Evolutionary conservation across 2,329 filamentous ascomycete species (phyloP).

Genomic region (Tympanopsis confertula): DNA sequence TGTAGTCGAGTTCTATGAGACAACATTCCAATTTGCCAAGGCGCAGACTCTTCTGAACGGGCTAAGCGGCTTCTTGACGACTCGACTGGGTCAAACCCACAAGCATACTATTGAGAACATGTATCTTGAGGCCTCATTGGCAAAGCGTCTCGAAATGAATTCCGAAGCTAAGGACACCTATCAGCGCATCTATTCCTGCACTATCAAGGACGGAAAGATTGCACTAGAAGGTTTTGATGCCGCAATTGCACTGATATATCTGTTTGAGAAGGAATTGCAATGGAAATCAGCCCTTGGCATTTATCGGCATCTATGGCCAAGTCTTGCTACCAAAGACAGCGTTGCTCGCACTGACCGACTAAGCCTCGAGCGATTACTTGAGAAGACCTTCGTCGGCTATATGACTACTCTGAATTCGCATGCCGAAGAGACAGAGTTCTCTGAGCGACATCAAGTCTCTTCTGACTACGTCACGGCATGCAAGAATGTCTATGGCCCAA

Average conservation of each 20-base stretch:
- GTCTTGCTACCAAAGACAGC: not conserved
- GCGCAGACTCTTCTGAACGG: constrained; percentile 15
- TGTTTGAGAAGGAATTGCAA: not conserved
- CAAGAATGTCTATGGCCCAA: not conserved
- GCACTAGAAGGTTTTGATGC: not conserved
- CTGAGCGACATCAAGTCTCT: not conserved
- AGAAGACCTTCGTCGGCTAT: not conserved
- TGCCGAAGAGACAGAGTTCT: not conserved
- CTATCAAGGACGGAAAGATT: not conserved
- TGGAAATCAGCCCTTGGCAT: not conserved
- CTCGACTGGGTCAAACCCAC: constrained; percentile 10
- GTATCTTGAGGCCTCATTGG: not conserved
- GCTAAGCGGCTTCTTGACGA: constrained; percentile 16
- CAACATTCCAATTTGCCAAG: constrained; percentile 19
- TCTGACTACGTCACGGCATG: not conserved
- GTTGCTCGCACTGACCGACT: not conserved
- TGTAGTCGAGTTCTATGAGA: constrained; percentile 21
- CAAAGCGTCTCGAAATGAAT: not conserved
- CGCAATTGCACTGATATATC: not conserved
- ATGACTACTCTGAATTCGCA: not conserved
- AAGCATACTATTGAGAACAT: not conserved
- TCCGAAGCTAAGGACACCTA: not conserved
- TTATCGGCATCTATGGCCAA: not conserved
- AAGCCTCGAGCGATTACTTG: not conserved
- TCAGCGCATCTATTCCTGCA: not conserved